Evolutionary conservation across 495 filamentous ascomycete genomes (phyloP).

Genomic region (Tuber aestivum): DNA sequence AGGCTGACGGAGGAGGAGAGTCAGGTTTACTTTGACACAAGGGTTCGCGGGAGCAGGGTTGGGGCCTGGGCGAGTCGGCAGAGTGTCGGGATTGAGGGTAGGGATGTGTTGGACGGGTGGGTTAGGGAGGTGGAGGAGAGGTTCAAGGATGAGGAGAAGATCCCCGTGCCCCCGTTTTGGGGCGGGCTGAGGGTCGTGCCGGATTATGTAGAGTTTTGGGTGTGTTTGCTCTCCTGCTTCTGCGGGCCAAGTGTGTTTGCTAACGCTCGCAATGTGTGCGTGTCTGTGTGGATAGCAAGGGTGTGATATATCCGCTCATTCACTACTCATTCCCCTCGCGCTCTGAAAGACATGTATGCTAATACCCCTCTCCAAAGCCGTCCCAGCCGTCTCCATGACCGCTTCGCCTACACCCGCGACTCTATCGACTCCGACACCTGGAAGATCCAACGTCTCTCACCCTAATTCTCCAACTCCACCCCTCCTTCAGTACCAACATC

Average conservation of each 20-base stretch:
- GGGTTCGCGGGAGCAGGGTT: constrained; percentile 58
- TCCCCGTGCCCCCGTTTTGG: constrained; percentile 91
- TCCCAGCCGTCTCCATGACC: constrained; percentile 81
- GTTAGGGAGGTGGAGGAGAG: constrained; percentile 44
- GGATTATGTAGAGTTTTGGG: constrained; percentile 85
- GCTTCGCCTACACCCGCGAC: constrained; percentile 72
- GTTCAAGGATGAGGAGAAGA: constrained; percentile 68
- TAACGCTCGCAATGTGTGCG: not conserved
- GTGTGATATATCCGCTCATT: constrained; percentile 7
- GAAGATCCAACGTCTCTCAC: constrained; percentile 58
- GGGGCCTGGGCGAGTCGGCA: constrained; percentile 93
- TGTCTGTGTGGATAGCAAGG: constrained; percentile 22
- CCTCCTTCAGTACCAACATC: not conserved
- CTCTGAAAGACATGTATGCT: constrained; percentile 3
- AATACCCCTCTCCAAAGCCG: constrained; percentile 57
- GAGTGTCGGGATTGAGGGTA: constrained; percentile 59
- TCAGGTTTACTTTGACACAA: constrained; percentile 78
- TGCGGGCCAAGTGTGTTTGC: not conserved
- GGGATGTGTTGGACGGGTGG: constrained; percentile 41
- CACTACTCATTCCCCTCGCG: not conserved
- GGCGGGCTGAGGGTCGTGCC: constrained; percentile 83
- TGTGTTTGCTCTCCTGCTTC: constrained; percentile 12
- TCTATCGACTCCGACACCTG: constrained; percentile 49
- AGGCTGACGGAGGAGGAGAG: constrained; percentile 66
- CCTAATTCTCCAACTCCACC: constrained; percentile 51